Conservation (phyloP, 2,329 filamentous ascomycete species). For the Macrophomina phaseolina region DNA sequence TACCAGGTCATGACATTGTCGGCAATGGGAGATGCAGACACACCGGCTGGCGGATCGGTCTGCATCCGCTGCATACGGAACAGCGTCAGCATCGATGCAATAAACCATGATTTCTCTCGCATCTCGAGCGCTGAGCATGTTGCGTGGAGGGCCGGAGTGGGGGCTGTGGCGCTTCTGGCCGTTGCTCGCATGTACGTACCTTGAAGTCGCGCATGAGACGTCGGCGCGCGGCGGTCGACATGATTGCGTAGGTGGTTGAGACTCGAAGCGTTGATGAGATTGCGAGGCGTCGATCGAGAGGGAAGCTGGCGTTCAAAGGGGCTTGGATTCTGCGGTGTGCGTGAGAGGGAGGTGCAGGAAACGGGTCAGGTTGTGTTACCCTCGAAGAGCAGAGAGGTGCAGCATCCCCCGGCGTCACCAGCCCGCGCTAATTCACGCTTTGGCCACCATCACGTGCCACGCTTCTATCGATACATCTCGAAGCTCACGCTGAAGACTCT, state of each 20-base stretch:
- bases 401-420: slow-evolving; percentile 22
- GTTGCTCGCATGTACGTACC: slow-evolving; percentile 56
- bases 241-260: slow-evolving; percentile 46
- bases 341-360: slow-evolving; percentile 20
- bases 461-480: background rate
- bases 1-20: slow-evolving; percentile 98
- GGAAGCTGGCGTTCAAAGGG: slow-evolving; percentile 24
- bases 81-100: slow-evolving; percentile 58
- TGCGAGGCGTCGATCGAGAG: slow-evolving; percentile 25
- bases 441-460: slow-evolving; percentile 10
- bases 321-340: slow-evolving; percentile 18
- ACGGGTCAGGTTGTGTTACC: slow-evolving; percentile 23
- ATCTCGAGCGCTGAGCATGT: background rate
- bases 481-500: background rate
- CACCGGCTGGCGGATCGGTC: slow-evolving; percentile 94
- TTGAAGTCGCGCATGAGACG: slow-evolving; percentile 99
- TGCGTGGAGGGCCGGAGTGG: slow-evolving; percentile 22
- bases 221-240: slow-evolving; percentile 94
- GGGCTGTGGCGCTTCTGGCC: slow-evolving; percentile 27
- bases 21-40: slow-evolving; percentile 93
- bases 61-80: slow-evolving; percentile 73
- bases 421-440: slow-evolving; percentile 10
- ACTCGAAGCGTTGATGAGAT: slow-evolving; percentile 23
- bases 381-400: slow-evolving; percentile 21
- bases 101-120: background rate